Evolutionary conservation across 345 rosid species (phyloP).

Genomic region (Eucalyptus regnans): DNA sequence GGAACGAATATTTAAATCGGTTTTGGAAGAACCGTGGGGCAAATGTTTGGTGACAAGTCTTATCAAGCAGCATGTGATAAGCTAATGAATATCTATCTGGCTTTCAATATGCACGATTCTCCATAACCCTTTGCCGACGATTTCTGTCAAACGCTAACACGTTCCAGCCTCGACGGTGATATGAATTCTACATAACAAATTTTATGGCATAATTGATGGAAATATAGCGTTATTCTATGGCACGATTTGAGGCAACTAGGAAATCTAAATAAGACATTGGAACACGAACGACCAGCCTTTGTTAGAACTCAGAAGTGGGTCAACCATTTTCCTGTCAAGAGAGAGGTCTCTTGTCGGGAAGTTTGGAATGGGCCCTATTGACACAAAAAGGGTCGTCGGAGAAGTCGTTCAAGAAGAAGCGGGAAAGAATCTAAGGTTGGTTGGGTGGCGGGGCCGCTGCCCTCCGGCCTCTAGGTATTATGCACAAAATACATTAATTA

Average conservation of each 20-base stretch:
- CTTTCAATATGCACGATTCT: background rate
- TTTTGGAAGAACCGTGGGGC: background rate
- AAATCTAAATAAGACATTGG: background rate
- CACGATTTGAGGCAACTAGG: background rate
- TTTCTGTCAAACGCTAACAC: background rate
- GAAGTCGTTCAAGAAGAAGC: background rate
- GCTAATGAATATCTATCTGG: background rate
- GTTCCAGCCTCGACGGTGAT: background rate
- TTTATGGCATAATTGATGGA: background rate
- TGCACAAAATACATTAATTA: background rate
- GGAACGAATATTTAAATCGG: background rate
- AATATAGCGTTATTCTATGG: background rate
- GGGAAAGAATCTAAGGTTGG: background rate
- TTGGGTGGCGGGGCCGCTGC: background rate
- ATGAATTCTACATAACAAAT: background rate
- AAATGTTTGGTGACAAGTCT: background rate
- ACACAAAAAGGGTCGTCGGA: background rate
- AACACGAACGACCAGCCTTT: background rate
- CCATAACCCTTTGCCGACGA: background rate
- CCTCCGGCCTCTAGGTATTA: background rate
- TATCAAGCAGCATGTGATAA: background rate
- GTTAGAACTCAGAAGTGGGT: background rate
- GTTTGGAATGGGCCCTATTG: background rate
- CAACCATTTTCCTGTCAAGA: background rate
- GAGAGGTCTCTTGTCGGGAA: background rate